A percentile compares a stretch with the other conserved stretches of the same genome.
These are phyloP conservation scores for Bruguiera parviflora DNA, from an alignment of 345 rosid genomes.

Conservation along the genomic window DNA sequence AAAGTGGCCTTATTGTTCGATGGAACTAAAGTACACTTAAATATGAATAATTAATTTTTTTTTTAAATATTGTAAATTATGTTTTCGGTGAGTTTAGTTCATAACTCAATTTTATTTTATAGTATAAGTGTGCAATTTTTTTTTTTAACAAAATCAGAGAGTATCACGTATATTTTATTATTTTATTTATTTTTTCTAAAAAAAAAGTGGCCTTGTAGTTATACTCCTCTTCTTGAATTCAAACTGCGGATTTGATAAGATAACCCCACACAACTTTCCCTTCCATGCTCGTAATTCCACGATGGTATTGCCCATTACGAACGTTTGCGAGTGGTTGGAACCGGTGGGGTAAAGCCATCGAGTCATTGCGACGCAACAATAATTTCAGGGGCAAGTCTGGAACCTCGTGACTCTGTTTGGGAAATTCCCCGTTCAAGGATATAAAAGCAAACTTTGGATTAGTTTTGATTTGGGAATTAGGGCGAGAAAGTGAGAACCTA, in stretches of 20 bases:
- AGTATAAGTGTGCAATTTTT: too few relatives aligned
- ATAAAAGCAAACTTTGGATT: too few relatives aligned
- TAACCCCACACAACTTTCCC: neutral
- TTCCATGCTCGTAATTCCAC: neutral
- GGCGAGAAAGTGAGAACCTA: neutral
- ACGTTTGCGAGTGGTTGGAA: slow-evolving; percentile 26
- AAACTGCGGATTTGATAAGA: neutral
- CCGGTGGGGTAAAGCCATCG: slow-evolving; percentile 34
- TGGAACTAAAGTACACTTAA: too few relatives aligned
- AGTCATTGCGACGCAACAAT: slow-evolving; percentile 32
- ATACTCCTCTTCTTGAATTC: neutral
- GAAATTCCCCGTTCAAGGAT: neutral
- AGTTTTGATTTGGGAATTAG: neutral
- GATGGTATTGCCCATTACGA: neutral
- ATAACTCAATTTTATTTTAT: too few relatives aligned
- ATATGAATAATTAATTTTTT: too few relatives aligned
- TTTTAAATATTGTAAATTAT: too few relatives aligned
- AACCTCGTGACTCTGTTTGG: neutral
- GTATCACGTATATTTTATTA: neutral
- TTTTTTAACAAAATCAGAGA: too few relatives aligned
- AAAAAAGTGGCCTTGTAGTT: too few relatives aligned
- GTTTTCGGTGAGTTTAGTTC: too few relatives aligned
- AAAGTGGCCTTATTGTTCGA: too few relatives aligned
- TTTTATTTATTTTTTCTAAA: neutral
- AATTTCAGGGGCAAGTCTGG: neutral